Base-by-base conservation (phyloP, 2,329 filamentous ascomycete species). In the Ceratocystis diversiconidia region DNA sequence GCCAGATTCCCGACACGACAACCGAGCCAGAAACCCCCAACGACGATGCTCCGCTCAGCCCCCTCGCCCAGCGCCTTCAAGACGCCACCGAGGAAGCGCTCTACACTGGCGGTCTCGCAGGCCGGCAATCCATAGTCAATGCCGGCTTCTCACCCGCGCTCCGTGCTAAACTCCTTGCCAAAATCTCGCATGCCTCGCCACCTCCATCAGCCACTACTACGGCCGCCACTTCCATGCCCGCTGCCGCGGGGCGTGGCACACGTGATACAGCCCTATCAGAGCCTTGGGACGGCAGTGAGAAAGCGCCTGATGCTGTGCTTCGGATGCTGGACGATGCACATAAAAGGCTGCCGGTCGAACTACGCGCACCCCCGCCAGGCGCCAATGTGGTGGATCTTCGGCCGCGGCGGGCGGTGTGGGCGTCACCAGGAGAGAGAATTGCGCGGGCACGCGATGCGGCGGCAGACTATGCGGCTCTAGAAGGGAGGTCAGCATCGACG, bases 321-420 rank as follows among this genome's bases (percentile, higher is more conserved):
- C 85, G 94, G 41, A 97, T 97, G 88, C 75, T 94, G 10, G 82
- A 89, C 66, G 90, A 95, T 72, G 82, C 89, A 30, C 64, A 83
- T 67, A 90, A 91, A 71, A 88, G 87, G 0, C 76, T 95, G 61
- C 75, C 73, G 15, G 78, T 78, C 3, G 76, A 74, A 0, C 70
- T 81, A 2, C 76, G 82, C 1, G 76, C 76, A 7, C 17, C 12
- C 32, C 25, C 30, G 22, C 28, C 8, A 5, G 19, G 43, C 61
- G 76, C 79, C 0, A 15, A 5, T 17, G 41, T 63, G 36, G 78
- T 85, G 5, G 81, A 85, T 68, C 75, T 83, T 75, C 76, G 82
- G 5, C 70, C 83, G 19, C 76, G 76, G 63, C 72, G 74, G 57
- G 71, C 74, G 46, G 70, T 76, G 0, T 74, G 70, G 5, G 70